phyloP scores from a whole-genome alignment of 192 early-diverging fungal genomes.

The Coemansia sp. region DNA sequence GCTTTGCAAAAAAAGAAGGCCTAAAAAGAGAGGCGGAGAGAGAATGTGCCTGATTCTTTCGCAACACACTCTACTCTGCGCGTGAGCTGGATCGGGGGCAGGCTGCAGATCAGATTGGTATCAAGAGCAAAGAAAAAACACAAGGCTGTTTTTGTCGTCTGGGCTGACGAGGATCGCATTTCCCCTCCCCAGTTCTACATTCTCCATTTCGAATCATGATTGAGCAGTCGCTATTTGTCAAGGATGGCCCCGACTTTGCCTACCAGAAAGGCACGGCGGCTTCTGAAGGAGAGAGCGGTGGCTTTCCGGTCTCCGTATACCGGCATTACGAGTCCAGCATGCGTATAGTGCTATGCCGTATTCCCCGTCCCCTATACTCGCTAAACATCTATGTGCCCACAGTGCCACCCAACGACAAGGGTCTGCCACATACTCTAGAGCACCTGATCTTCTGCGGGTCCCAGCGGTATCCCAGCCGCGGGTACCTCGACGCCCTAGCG shows the following conservation, averaged over 20 bases:
- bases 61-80: neutral
- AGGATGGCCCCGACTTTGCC: slow-evolving; percentile 22
- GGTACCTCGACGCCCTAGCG: slow-evolving; percentile 74
- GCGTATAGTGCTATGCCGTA: slow-evolving; percentile 62
- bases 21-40: neutral
- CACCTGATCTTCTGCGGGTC: slow-evolving; percentile 83
- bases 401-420: slow-evolving; percentile 59
- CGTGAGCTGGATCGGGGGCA: neutral
- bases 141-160: neutral
- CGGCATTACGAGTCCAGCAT: slow-evolving; percentile 50
- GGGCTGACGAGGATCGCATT: too few relatives aligned
- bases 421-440: slow-evolving; percentile 84
- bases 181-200: neutral
- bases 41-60: neutral
- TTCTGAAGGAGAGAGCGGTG: neutral
- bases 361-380: slow-evolving; percentile 65
- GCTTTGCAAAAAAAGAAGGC: neutral
- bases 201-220: neutral
- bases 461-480: slow-evolving; percentile 59
- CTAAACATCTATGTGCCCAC: slow-evolving; percentile 79
- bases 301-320: slow-evolving; percentile 49
- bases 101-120: neutral
- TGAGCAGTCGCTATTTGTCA: slow-evolving; percentile 24
- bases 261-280: slow-evolving; percentile 20
- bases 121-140: neutral